Evolutionary conservation across 768 basidiomycete genomes (phyloP).

Genomic region (Lactarius sanguifluus): DNA sequence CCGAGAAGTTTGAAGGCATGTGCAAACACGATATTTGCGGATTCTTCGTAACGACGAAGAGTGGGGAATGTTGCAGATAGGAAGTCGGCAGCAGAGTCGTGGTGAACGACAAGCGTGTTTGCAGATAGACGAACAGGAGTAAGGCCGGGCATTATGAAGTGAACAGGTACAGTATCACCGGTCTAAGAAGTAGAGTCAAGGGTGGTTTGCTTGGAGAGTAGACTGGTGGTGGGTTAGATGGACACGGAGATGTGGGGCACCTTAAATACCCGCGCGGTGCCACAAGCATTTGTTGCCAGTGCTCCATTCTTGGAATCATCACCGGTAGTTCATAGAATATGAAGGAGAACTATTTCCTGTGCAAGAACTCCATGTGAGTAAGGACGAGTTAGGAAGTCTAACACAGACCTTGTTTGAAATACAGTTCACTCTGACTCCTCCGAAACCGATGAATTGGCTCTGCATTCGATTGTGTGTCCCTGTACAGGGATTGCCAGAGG

Average conservation of each 20-base stretch:
- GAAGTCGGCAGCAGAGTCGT: constrained; percentile 43
- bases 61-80: constrained; percentile 44
- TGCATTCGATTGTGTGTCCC: background rate
- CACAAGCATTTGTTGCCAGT: constrained; percentile 7
- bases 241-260: background rate
- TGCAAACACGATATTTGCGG: constrained; percentile 53
- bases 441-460: constrained; percentile 8
- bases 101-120: constrained; percentile 39
- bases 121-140: constrained; percentile 31
- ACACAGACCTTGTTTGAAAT: constrained; percentile 18
- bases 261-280: constrained; percentile 21
- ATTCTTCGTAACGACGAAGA: constrained; percentile 46
- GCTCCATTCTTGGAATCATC: constrained; percentile 10
- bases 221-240: background rate
- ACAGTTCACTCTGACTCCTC: constrained; percentile 15
- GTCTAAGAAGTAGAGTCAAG: background rate
- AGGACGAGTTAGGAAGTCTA: constrained; percentile 16
- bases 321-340: constrained; percentile 13
- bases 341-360: constrained; percentile 20
- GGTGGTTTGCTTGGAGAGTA: constrained; percentile 3
- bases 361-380: constrained; percentile 25
- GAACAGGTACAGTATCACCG: background rate
- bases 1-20: constrained; percentile 47
- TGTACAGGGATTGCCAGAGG: constrained; percentile 2
- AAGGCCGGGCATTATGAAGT: constrained; percentile 37